Evolutionary conservation across 495 filamentous ascomycete genomes (phyloP).

Genomic region (Lineolata rhizophorae): DNA sequence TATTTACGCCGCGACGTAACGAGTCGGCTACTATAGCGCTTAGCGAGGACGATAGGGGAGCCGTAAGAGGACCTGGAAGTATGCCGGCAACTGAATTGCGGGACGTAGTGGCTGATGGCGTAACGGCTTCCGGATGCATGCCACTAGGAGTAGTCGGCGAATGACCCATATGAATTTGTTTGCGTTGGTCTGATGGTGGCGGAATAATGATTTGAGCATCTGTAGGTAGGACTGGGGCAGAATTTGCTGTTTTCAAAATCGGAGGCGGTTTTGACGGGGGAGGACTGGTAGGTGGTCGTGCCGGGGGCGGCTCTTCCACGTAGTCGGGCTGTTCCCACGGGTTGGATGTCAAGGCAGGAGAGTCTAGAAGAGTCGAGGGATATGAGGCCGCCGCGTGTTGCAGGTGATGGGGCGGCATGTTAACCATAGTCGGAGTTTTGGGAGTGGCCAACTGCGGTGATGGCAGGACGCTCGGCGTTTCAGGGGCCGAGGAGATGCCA

Average conservation of each 20-base stretch:
- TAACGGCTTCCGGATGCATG: background rate
- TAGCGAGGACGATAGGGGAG: conserved; percentile 30
- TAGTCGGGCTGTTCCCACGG: background rate
- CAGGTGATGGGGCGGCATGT: too few species aligned
- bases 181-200: conserved; percentile 1
- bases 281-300: background rate
- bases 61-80: conserved; percentile 25
- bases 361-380: too few species aligned
- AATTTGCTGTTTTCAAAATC: background rate
- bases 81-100: conserved; percentile 8
- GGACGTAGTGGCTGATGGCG: background rate
- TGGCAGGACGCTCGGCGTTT: too few species aligned
- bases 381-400: too few species aligned
- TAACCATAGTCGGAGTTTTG: too few species aligned
- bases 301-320: background rate
- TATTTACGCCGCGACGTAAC: background rate
- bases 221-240: background rate
- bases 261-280: background rate
- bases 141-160: background rate
- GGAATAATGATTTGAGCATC: background rate
- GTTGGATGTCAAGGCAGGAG: background rate
- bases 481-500: too few species aligned
- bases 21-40: conserved; percentile 26
- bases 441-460: too few species aligned
- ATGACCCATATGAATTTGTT: background rate